These are phyloP conservation scores for Amaranthus cruentus DNA, from an alignment of 148 eudicot species.

Conservation along the genomic window DNA sequence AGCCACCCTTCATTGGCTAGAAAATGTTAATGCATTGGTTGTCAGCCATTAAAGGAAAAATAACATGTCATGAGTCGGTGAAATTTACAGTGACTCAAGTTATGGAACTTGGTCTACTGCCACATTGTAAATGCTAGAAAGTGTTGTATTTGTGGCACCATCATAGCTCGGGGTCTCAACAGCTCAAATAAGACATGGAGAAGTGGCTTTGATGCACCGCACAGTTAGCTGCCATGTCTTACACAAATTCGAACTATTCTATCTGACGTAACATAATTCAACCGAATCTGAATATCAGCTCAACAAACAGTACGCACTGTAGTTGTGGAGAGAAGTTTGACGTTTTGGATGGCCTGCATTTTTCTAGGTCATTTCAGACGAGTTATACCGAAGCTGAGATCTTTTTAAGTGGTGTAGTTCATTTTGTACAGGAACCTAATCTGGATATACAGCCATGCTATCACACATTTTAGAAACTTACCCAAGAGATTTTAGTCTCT, in stretches of 20 bases:
- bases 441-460: slow-evolving; percentile 10
- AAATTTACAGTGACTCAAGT: not conserved
- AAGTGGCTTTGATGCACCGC: not conserved
- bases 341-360: slow-evolving; percentile 29
- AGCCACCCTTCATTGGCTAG: slow-evolving; percentile 3
- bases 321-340: slow-evolving; percentile 15
- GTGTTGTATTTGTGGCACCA: slow-evolving; percentile 5
- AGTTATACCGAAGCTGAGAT: slow-evolving; percentile 4
- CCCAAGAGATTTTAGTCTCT: slow-evolving; percentile 8
- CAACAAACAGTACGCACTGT: slow-evolving; percentile 7
- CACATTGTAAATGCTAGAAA: not conserved
- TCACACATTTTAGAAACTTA: slow-evolving; percentile 12
- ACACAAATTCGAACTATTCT: slow-evolving; percentile 18
- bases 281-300: slow-evolving; percentile 8
- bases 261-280: slow-evolving; percentile 1
- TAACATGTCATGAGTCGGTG: not conserved
- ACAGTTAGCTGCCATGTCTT: slow-evolving; percentile 12
- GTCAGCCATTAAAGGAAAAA: not conserved
- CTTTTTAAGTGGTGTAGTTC: slow-evolving; percentile 15
- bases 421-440: slow-evolving; percentile 26
- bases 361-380: slow-evolving; percentile 24
- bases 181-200: slow-evolving; percentile 8
- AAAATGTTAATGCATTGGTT: not conserved
- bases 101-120: not conserved
- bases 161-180: slow-evolving; percentile 20